Evolutionary conservation across 2,329 filamentous ascomycete species (phyloP), one percentile per base, ranked within the genome.

Genomic region (Bertia moriformis): DNA sequence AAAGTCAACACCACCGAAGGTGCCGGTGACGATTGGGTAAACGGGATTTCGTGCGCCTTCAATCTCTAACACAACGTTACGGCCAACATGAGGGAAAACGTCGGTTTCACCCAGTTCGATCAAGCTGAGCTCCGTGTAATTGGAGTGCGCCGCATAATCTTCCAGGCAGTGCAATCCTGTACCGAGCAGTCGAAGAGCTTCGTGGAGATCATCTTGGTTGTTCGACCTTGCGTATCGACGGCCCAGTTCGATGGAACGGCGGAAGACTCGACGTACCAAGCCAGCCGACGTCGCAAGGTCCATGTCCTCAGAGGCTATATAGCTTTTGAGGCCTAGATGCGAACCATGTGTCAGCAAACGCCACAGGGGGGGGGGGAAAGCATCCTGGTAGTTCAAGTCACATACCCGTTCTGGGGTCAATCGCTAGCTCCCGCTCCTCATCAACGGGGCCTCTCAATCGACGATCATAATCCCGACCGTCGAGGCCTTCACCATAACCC

Each of bases 91-190:
- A 2, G 67, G 52, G 40, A 72, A 72, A 4, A 72, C 63, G n/a
- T 61, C 58, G 19, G 54, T 48, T 41, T 67, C 65, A 3, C 68
- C 68, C 15, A 71, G 46, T 45, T 71, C 67, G 7, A 57, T 60
- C 29, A 72, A 49, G 13, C 63, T 66, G 15, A 72, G 61, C 46
- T 72, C 68, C 2, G 61, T 60, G 42, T 69, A 72, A 48, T 72
- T 72, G 19, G 66, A 67, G 43, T 72, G 68, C 0, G 68, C 68
- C 4, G 66, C 60, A 41, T 69, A 71, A 40, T 71, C 68, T 45
- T 71, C 67, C 4, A 70, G 54, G 22, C 65, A 69, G 45, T 71
- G 67, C 18, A 69, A 49, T 15, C 63, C 68, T 40, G 68, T 66
- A 2, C 68, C 68, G 0, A 72, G 57, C 46, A 46, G 49, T 5